These are phyloP conservation scores for Candida sanyaensis DNA, from an alignment of 1,139 yeast species.

Conservation along the genomic window DNA sequence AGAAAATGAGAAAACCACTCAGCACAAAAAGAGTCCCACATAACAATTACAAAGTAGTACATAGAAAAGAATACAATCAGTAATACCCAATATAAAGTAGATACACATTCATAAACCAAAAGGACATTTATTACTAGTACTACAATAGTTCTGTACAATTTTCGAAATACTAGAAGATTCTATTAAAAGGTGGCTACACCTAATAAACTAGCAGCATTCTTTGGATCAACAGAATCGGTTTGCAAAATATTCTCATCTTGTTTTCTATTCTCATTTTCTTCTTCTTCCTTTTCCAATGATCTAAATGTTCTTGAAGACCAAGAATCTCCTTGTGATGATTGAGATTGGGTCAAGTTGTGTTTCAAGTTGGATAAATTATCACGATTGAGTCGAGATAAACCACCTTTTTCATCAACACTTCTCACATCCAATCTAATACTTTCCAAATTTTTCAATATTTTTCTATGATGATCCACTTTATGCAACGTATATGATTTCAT, in stretches of 20 bases:
- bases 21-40: too few species aligned
- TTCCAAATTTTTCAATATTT: constrained; percentile 75
- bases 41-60: too few species aligned
- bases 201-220: constrained; percentile 75
- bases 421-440: constrained; percentile 73
- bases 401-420: constrained; percentile 76
- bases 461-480: constrained; percentile 84
- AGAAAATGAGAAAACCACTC: not conserved
- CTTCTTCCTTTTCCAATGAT: constrained; percentile 45
- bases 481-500: constrained; percentile 65
- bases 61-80: too few species aligned
- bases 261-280: constrained; percentile 26
- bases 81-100: too few species aligned
- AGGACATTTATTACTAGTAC: too few species aligned
- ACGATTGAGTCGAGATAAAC: constrained; percentile 81
- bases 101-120: too few species aligned
- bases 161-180: too few species aligned
- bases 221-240: constrained; percentile 62
- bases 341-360: constrained; percentile 51
- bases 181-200: constrained; percentile 68
- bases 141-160: too few species aligned
- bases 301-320: constrained; percentile 68
- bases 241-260: constrained; percentile 17
- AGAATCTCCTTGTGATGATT: constrained; percentile 55
- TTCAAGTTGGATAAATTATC: constrained; percentile 54